Percentiles rank a stretch among this genome's conserved stretches.
These are phyloP conservation scores for Yamadazyma siamensis DNA, from an alignment of 1,139 yeast genomes.

Conservation along the genomic window DNA sequence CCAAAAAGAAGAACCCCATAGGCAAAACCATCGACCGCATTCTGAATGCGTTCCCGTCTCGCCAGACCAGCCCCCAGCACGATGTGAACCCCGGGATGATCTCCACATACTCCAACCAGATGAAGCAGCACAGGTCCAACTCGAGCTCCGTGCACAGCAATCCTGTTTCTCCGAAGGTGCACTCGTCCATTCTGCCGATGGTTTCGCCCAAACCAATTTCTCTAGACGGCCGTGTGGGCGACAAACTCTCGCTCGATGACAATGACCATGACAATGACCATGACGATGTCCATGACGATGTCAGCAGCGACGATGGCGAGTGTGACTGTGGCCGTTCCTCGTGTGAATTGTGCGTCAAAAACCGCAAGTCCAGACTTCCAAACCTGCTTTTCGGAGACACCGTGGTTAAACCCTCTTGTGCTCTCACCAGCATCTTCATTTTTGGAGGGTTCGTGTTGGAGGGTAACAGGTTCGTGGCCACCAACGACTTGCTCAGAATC, in stretches of 20 bases:
- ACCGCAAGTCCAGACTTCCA: slow-evolving; percentile 3
- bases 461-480: slow-evolving; percentile 24
- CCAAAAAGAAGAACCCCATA: slow-evolving; percentile 5
- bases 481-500: slow-evolving; percentile 35
- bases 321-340: background rate
- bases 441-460: slow-evolving; percentile 40
- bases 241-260: background rate
- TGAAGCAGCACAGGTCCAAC: slow-evolving; percentile 31
- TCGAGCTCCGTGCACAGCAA: slow-evolving; percentile 21
- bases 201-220: slow-evolving; percentile 8
- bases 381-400: slow-evolving; percentile 13
- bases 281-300: background rate
- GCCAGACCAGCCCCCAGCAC: slow-evolving; percentile 7
- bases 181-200: slow-evolving; percentile 9
- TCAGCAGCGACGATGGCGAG: background rate
- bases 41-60: slow-evolving; percentile 4
- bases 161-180: slow-evolving; percentile 21
- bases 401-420: slow-evolving; percentile 6
- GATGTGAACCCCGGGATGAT: slow-evolving; percentile 10
- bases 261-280: background rate
- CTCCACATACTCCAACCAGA: slow-evolving; percentile 33
- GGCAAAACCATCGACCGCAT: slow-evolving; percentile 8
- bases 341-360: slow-evolving; percentile 6
- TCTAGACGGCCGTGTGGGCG: too few relatives aligned
- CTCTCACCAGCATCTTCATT: slow-evolving; percentile 25